A percentile compares a stretch with the other conserved stretches of the same genome.
phyloP scores from a whole-genome alignment of 2,329 filamentous ascomycete species.

The Xylaria sp. region DNA sequence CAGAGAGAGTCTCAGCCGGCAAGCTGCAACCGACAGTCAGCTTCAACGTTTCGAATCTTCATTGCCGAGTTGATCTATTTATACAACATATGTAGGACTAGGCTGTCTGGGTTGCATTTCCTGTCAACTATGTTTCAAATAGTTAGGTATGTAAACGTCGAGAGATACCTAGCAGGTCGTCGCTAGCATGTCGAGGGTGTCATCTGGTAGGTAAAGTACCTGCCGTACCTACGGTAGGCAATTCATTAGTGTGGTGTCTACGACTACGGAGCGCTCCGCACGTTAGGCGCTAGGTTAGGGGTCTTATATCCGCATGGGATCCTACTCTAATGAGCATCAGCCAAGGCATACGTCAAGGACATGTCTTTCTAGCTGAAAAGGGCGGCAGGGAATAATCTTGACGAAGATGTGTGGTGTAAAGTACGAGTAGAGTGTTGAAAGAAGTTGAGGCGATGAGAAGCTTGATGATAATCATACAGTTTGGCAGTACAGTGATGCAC shows the following conservation, averaged over 20 bases:
- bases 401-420: too few relatives aligned
- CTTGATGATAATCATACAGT: too few relatives aligned
- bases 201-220: too few relatives aligned
- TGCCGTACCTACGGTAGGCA: too few relatives aligned
- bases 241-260: too few relatives aligned
- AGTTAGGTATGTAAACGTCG: background rate
- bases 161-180: background rate
- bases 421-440: too few relatives aligned
- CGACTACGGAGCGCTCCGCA: background rate
- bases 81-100: background rate
- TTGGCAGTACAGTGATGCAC: too few relatives aligned
- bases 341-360: background rate
- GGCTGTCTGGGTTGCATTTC: too few relatives aligned
- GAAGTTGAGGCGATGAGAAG: too few relatives aligned
- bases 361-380: background rate
- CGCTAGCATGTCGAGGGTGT: background rate
- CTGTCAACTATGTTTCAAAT: background rate
- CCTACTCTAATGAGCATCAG: background rate
- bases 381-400: background rate
- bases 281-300: background rate
- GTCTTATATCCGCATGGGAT: background rate
- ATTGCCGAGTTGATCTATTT: background rate
- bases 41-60: background rate
- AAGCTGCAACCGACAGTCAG: too few relatives aligned
- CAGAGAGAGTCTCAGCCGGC: too few relatives aligned